These are phyloP conservation scores for Thraustotheca clavata DNA, from an alignment of 352 stramenopile species.

Conservation along the genomic window DNA sequence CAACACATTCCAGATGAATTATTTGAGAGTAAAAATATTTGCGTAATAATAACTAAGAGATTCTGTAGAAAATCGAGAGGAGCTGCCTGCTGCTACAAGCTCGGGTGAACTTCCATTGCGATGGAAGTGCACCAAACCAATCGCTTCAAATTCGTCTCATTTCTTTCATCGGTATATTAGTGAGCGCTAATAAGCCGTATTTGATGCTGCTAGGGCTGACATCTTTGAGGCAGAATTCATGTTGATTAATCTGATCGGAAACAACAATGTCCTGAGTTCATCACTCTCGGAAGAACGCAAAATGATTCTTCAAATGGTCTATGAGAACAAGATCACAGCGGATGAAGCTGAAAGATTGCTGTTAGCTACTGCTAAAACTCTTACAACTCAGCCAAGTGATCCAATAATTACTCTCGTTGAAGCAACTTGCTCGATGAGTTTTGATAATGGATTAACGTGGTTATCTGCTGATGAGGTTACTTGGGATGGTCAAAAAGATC, in stretches of 20 bases:
- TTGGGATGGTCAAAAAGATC: neutral
- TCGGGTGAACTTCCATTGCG: constrained; percentile 7
- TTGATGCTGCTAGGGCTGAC: neutral
- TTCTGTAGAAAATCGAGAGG: neutral
- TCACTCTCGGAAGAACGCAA: constrained; percentile 16
- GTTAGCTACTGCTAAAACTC: neutral
- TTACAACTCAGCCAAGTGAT: neutral
- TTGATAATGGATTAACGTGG: constrained; percentile 3
- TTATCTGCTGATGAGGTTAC: neutral
- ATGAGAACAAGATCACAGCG: constrained; percentile 3
- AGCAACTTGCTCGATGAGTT: neutral
- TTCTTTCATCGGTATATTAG: neutral
- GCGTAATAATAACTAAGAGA: neutral
- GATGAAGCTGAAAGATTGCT: constrained; percentile 14
- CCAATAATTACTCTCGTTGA: constrained; percentile 1
- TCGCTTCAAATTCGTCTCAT: neutral
- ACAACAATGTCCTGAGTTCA: neutral
- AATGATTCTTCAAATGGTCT: constrained; percentile 8
- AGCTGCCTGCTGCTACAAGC: neutral
- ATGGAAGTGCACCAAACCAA: constrained; percentile 7
- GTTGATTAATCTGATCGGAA: neutral
- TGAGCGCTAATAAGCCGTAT: too few species aligned
- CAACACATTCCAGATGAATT: neutral
- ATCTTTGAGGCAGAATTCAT: neutral
- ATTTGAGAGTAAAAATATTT: neutral